phyloP scores from a whole-genome alignment of 345 rosid genomes.

The Melaleuca quinquenervia region DNA sequence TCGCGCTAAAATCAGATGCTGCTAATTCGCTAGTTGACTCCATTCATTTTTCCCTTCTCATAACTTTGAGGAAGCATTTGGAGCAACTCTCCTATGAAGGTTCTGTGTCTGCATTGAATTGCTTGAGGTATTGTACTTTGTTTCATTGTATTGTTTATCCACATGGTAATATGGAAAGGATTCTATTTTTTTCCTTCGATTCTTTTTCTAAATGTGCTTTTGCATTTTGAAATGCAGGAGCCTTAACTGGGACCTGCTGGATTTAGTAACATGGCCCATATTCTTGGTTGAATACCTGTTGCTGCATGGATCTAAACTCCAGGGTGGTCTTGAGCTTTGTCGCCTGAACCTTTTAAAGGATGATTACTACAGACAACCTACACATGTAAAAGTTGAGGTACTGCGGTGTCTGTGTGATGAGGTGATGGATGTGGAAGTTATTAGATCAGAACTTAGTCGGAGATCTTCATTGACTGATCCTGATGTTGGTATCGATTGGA shows the following conservation, averaged over 20 bases:
- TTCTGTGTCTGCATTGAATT: slow-evolving; percentile 63
- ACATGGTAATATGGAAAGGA: not conserved
- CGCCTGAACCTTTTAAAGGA: slow-evolving; percentile 38
- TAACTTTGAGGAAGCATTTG: slow-evolving; percentile 62
- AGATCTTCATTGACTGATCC: slow-evolving; percentile 58
- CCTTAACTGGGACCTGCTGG: slow-evolving; percentile 81
- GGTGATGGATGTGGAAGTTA: slow-evolving; percentile 61
- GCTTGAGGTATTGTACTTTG: slow-evolving; percentile 64
- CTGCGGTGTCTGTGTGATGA: slow-evolving; percentile 70
- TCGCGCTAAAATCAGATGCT: slow-evolving; percentile 43
- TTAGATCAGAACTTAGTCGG: slow-evolving; percentile 64
- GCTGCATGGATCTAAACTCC: slow-evolving; percentile 45
- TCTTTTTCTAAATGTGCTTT: not conserved
- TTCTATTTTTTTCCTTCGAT: slow-evolving; percentile 4
- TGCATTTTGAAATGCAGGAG: slow-evolving; percentile 49
- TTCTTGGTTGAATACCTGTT: slow-evolving; percentile 73
- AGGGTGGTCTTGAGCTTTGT: slow-evolving; percentile 45
- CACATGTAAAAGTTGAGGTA: slow-evolving; percentile 55
- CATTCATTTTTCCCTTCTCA: slow-evolving; percentile 78
- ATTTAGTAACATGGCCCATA: slow-evolving; percentile 76
- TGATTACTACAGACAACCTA: slow-evolving; percentile 70
- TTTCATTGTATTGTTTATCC: not conserved
- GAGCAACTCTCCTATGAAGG: slow-evolving; percentile 71
- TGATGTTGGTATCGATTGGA: slow-evolving; percentile 53
- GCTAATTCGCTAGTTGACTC: slow-evolving; percentile 60